Conservation (phyloP, 2,329 filamentous ascomycete species). For the Aspergillus novofumigatus region DNA sequence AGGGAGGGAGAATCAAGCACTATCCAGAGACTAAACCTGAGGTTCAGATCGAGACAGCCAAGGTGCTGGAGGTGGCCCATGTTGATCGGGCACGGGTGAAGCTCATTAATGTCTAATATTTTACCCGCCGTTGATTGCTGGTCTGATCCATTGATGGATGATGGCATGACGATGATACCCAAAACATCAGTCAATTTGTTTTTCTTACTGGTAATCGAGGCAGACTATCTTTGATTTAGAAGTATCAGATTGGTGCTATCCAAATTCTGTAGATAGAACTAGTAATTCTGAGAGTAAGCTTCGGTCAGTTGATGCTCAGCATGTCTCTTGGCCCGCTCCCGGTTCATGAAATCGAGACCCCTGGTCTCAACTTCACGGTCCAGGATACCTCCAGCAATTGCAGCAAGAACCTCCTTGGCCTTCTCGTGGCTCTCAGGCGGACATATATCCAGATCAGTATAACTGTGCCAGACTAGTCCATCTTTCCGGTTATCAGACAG, state of each 20-base stretch:
- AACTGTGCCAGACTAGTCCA: not conserved
- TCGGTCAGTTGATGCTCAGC: conserved; percentile 51
- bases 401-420: conserved; percentile 73
- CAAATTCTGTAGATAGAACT: not conserved
- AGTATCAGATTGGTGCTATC: not conserved
- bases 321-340: conserved; percentile 56
- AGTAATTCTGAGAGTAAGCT: conserved; percentile 14
- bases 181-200: not conserved
- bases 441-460: conserved; percentile 41
- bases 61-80: conserved; percentile 12
- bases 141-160: not conserved
- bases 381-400: conserved; percentile 71
- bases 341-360: conserved; percentile 57
- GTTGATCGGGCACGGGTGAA: conserved; percentile 8
- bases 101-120: conserved; percentile 9
- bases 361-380: conserved; percentile 70
- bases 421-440: conserved; percentile 65
- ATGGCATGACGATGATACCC: not conserved
- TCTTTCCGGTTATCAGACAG: too few species aligned
- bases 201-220: not conserved
- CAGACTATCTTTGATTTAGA: not conserved
- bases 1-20: conserved; percentile 64
- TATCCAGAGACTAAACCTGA: conserved; percentile 46
- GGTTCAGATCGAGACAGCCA: conserved; percentile 10
- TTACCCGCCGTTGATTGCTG: too few species aligned